Percentiles rank a stretch among this genome's conserved stretches.
Evolutionary conservation across 2,329 filamentous ascomycete genomes (phyloP).

Genomic region (Cercospora sp.): DNA sequence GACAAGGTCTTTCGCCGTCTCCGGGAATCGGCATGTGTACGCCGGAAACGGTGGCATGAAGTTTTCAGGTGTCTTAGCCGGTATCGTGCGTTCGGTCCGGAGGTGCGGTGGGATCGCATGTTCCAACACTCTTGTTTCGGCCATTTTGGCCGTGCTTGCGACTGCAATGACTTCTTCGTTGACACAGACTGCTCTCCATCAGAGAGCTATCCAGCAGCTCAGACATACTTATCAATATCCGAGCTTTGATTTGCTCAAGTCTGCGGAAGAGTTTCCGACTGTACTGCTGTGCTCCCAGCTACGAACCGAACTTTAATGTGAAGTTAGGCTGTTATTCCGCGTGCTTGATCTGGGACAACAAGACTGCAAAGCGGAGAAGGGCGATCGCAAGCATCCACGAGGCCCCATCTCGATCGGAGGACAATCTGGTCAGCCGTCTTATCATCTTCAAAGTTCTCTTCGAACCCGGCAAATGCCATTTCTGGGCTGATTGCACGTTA

Average conservation of each 20-base stretch:
- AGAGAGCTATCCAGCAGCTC: background rate
- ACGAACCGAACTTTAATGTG: constrained; percentile 14
- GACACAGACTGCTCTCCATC: background rate
- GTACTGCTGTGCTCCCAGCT: background rate
- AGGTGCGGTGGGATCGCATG: constrained; percentile 29
- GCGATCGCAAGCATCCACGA: background rate
- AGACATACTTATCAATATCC: constrained; percentile 13
- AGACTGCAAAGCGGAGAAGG: background rate
- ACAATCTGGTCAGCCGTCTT: background rate
- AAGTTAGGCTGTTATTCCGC: background rate
- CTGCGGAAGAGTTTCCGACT: constrained; percentile 14
- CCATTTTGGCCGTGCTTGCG: constrained; percentile 17
- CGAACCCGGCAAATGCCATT: background rate
- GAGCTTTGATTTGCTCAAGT: constrained; percentile 4
- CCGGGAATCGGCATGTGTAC: constrained; percentile 40
- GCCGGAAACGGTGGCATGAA: constrained; percentile 38
- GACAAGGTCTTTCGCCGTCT: constrained; percentile 36
- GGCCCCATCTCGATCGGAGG: background rate
- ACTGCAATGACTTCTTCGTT: background rate
- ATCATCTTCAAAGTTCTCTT: background rate
- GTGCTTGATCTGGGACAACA: background rate
- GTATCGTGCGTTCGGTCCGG: constrained; percentile 23
- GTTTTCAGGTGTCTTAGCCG: constrained; percentile 29
- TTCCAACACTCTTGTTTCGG: constrained; percentile 23
- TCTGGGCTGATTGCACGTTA: background rate